These are phyloP conservation scores for Leishmania martiniquensis DNA, from an alignment of 208 protist genomes.

Conservation along the genomic window DNA sequence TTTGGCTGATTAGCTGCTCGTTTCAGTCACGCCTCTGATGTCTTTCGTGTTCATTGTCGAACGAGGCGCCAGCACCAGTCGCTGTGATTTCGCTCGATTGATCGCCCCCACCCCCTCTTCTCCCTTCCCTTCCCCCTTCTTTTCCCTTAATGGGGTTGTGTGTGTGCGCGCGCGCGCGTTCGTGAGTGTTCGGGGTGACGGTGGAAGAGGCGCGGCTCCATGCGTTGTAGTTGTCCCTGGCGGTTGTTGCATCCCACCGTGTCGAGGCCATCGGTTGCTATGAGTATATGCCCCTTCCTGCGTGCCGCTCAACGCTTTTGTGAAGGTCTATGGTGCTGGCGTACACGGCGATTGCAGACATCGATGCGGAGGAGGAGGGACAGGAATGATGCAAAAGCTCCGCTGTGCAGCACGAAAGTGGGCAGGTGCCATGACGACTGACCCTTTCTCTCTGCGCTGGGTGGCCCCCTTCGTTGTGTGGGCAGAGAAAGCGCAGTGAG, in stretches of 20 bases:
- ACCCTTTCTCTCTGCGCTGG: not conserved
- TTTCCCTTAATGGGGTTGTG: not conserved
- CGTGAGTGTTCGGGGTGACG: not conserved
- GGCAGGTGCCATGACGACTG: not conserved
- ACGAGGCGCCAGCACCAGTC: not conserved
- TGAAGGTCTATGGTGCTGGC: not conserved
- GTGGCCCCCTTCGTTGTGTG: not conserved
- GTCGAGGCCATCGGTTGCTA: not conserved
- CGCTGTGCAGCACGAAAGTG: not conserved
- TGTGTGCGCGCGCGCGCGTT: not conserved
- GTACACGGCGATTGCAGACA: not conserved
- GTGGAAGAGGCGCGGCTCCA: not conserved
- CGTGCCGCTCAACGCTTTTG: not conserved
- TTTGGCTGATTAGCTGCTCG: too few species aligned
- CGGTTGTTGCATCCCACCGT: not conserved
- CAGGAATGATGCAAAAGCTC: not conserved
- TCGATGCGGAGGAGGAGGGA: not conserved
- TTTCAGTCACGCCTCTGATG: not conserved
- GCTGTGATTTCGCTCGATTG: not conserved
- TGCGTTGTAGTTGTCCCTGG: not conserved
- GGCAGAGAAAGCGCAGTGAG: not conserved
- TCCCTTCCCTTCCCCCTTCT: not conserved
- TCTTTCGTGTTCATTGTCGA: not conserved
- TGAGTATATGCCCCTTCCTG: not conserved
- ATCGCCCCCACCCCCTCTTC: too few species aligned